Evolutionary conservation across 495 filamentous ascomycete species (phyloP).

Genomic region (Penicillium canescens): DNA sequence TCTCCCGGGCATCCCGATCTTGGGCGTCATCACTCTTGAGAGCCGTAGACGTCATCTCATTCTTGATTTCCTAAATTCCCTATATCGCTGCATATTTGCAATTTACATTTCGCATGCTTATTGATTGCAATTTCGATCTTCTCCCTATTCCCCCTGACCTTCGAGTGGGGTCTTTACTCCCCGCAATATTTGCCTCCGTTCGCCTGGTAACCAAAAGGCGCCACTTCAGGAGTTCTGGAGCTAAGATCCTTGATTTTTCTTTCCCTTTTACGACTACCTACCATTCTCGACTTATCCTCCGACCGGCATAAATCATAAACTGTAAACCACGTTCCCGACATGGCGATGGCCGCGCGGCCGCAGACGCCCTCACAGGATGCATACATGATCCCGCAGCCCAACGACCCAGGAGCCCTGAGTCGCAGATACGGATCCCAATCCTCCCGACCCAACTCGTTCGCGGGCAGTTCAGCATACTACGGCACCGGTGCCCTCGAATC

Average conservation of each 20-base stretch:
- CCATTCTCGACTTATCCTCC: constrained; percentile 4
- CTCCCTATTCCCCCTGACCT: constrained; percentile 1
- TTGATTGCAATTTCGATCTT: not conserved
- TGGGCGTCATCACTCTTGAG: constrained; percentile 8
- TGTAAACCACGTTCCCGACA: constrained; percentile 22
- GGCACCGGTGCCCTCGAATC: constrained; percentile 41
- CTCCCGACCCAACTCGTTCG: constrained; percentile 42
- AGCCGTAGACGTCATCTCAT: constrained; percentile 22
- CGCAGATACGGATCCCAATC: constrained; percentile 32
- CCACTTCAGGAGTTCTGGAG: constrained; percentile 3
- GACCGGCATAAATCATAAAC: constrained; percentile 6
- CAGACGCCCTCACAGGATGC: constrained; percentile 46
- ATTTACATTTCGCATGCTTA: no score
- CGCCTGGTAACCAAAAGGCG: constrained; percentile 28
- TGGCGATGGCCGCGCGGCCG: constrained; percentile 46
- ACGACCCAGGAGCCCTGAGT: constrained; percentile 27
- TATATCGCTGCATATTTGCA: not conserved
- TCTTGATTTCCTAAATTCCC: not conserved
- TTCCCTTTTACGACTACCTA: constrained; percentile 1
- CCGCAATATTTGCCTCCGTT: constrained; percentile 24
- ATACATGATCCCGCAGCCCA: constrained; percentile 34
- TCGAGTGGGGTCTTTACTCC: constrained; percentile 17
- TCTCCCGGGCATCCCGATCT: not conserved
- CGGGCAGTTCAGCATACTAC: constrained; percentile 38
- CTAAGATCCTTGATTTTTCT: constrained; percentile 12